Percentiles rank a stretch among this genome's conserved stretches.
phyloP scores from a whole-genome alignment of 768 basidiomycete species.

The Tricholoma furcatifolium region DNA sequence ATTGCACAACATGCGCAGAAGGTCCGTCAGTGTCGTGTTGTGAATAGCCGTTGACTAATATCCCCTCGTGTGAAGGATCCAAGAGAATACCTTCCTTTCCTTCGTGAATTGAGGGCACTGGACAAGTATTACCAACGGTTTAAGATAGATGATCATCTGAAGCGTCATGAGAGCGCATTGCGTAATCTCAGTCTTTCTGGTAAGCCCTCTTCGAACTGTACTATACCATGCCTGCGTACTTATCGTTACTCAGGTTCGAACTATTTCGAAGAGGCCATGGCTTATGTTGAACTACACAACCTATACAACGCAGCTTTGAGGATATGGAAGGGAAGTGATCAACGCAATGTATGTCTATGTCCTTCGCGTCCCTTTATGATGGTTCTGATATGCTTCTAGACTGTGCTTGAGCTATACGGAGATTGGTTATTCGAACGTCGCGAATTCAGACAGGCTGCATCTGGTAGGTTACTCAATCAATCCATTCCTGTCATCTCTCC shows the following conservation, averaged over 20 bases:
- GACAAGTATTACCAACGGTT: conserved; percentile 84
- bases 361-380: neutral
- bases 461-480: conserved; percentile 46
- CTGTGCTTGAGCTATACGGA: conserved; percentile 73
- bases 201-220: conserved; percentile 19
- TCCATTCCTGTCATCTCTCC: neutral
- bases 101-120: conserved; percentile 81
- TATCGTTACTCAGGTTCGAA: conserved; percentile 47
- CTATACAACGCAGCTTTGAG: conserved; percentile 72
- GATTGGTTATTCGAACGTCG: conserved; percentile 85
- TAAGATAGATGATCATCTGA: conserved; percentile 90
- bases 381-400: conserved; percentile 37
- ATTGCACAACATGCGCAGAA: conserved; percentile 97
- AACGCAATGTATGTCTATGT: conserved; percentile 50
- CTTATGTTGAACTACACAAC: conserved; percentile 75
- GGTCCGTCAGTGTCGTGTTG: conserved; percentile 39
- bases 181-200: conserved; percentile 74
- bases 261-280: conserved; percentile 76
- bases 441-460: conserved; percentile 81
- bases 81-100: conserved; percentile 95
- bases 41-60: neutral
- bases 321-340: conserved; percentile 70
- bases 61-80: conserved; percentile 67
- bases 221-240: neutral
- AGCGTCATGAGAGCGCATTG: conserved; percentile 73